Evolutionary conservation across 2,329 filamentous ascomycete genomes (phyloP).

Genomic region (Claviceps maximensis): DNA sequence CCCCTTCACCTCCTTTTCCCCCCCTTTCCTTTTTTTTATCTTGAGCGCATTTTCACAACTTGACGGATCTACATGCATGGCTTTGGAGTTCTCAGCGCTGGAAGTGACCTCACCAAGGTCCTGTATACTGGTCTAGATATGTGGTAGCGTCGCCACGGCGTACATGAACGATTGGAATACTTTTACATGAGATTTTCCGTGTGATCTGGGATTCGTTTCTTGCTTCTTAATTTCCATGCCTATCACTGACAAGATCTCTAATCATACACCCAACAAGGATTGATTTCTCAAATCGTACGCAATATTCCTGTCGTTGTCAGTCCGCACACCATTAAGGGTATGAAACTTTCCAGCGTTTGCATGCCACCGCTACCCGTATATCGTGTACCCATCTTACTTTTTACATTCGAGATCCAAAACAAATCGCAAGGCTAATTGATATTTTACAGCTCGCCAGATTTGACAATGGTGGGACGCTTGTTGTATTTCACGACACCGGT

Average conservation of each 20-base stretch:
- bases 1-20: background rate
- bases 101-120: background rate
- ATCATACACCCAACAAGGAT: background rate
- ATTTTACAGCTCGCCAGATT: conserved; percentile 36
- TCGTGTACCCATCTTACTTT: background rate
- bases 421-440: conserved; percentile 10
- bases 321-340: background rate
- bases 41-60: background rate
- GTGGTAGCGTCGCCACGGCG: background rate
- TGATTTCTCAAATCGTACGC: background rate
- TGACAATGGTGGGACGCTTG: conserved; percentile 45
- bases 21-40: background rate
- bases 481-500: conserved; percentile 42
- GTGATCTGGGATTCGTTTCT: background rate
- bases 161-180: background rate
- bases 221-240: background rate
- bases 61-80: conserved; percentile 8
- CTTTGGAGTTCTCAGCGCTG: conserved; percentile 8
- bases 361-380: conserved; percentile 2
- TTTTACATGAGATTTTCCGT: background rate
- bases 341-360: background rate
- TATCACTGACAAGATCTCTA: background rate
- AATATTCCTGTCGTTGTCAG: background rate
- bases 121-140: background rate
- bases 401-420: background rate